phyloP scores from a whole-genome alignment of 2,329 filamentous ascomycete species.

The Diaporthe humulicola region DNA sequence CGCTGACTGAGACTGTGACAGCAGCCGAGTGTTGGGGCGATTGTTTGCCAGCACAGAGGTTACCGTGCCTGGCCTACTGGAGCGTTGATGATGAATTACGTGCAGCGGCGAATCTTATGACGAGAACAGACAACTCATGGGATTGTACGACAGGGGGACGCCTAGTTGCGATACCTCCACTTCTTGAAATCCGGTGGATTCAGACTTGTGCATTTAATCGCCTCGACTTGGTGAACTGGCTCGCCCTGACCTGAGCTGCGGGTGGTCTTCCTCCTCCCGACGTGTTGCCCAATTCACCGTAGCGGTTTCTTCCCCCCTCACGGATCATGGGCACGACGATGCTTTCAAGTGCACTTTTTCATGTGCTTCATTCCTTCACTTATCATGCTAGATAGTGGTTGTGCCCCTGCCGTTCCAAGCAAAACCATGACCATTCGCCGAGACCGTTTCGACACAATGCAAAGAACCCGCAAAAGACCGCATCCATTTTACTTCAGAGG shows the following conservation, averaged over 20 bases:
- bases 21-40: too few relatives aligned
- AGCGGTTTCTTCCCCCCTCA: constrained; percentile 35
- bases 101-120: neutral
- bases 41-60: too few relatives aligned
- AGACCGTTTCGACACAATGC: constrained; percentile 66
- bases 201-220: constrained; percentile 4
- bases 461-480: constrained; percentile 65
- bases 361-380: constrained; percentile 57
- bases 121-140: neutral
- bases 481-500: constrained; percentile 89
- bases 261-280: constrained; percentile 1
- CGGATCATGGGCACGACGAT: constrained; percentile 30
- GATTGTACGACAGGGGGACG: neutral
- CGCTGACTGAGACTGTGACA: neutral
- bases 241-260: neutral
- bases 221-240: constrained; percentile 11
- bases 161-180: neutral
- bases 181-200: neutral
- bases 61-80: neutral
- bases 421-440: constrained; percentile 71
- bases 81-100: neutral
- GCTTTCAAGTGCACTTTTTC: constrained; percentile 37
- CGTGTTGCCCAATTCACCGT: constrained; percentile 8
- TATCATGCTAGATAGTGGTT: constrained; percentile 59
- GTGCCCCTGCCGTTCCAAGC: constrained; percentile 57